Conservation (phyloP, 1,284 basidiomycete genomes). For the Heterobasidion annosum region DNA sequence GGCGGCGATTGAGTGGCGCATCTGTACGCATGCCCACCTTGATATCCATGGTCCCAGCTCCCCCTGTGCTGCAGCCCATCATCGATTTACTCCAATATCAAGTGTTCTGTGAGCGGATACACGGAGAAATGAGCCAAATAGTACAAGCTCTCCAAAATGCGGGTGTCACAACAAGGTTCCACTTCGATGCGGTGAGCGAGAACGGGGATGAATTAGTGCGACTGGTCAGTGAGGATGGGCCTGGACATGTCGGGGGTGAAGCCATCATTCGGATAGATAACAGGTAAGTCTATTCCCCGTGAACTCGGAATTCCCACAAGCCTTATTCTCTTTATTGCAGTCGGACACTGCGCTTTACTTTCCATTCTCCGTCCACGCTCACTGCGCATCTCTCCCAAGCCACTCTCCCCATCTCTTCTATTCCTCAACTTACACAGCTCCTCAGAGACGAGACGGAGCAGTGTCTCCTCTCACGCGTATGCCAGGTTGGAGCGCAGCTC, state of each 20-base stretch:
- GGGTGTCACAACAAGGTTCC: conserved; percentile 48
- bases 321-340: conserved; percentile 22
- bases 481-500: conserved; percentile 51
- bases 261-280: conserved; percentile 60
- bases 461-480: conserved; percentile 56
- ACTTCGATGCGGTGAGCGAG: conserved; percentile 59
- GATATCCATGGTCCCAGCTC: conserved; percentile 17
- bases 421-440: conserved; percentile 65
- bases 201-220: conserved; percentile 48
- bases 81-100: conserved; percentile 72
- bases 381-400: conserved; percentile 70
- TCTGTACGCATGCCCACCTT: conserved; percentile 12
- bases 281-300: conserved; percentile 29
- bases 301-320: not conserved
- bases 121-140: conserved; percentile 44
- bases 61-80: conserved; percentile 48
- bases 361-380: conserved; percentile 60
- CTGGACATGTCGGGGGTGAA: conserved; percentile 48
- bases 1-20: conserved; percentile 34
- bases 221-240: conserved; percentile 24
- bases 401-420: conserved; percentile 58
- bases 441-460: conserved; percentile 67
- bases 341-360: conserved; percentile 64
- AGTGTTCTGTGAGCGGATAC: conserved; percentile 57
- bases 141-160: conserved; percentile 36